Percentiles rank a stretch among this genome's conserved stretches.
Evolutionary conservation across 768 basidiomycete genomes (phyloP).

Genomic region (Leucosporidium scottii): DNA sequence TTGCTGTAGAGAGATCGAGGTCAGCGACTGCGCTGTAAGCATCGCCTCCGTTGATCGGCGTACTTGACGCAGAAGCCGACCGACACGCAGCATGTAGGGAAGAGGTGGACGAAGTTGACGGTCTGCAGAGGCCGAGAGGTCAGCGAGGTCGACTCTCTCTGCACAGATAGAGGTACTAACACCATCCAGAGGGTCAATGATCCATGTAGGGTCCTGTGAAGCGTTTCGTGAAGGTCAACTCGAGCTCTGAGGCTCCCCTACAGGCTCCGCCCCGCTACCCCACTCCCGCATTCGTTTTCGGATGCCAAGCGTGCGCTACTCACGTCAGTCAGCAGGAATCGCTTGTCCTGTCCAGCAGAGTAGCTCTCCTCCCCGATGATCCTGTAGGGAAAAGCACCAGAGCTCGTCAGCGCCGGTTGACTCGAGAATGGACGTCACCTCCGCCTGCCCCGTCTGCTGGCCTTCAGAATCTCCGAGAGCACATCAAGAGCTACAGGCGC

Average conservation of each 20-base stretch:
- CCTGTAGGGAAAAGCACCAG: constrained; percentile 11
- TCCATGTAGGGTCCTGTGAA: constrained; percentile 33
- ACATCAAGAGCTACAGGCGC: too few relatives aligned
- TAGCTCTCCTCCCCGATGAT: constrained; percentile 37
- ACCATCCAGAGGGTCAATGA: constrained; percentile 35
- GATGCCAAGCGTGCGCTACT: background rate
- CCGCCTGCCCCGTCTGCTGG: too few relatives aligned
- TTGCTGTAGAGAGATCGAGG: constrained; percentile 16
- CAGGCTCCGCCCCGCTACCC: background rate
- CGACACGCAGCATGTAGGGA: constrained; percentile 33
- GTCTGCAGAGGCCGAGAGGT: constrained; percentile 17
- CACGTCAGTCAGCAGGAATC: constrained; percentile 33
- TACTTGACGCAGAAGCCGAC: constrained; percentile 36
- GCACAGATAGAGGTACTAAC: constrained; percentile 1
- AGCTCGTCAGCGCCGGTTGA: background rate
- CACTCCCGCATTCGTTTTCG: background rate
- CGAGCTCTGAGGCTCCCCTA: background rate
- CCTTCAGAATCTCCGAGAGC: too few relatives aligned
- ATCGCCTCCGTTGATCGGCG: background rate
- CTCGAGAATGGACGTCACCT: too few relatives aligned
- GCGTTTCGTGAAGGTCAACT: background rate
- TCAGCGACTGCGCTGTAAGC: background rate
- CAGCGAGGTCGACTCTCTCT: background rate
- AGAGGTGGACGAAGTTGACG: constrained; percentile 38
- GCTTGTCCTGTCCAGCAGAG: constrained; percentile 35